Conservation (phyloP, 208 protist genomes). For the Porcisia hertigi region DNA sequence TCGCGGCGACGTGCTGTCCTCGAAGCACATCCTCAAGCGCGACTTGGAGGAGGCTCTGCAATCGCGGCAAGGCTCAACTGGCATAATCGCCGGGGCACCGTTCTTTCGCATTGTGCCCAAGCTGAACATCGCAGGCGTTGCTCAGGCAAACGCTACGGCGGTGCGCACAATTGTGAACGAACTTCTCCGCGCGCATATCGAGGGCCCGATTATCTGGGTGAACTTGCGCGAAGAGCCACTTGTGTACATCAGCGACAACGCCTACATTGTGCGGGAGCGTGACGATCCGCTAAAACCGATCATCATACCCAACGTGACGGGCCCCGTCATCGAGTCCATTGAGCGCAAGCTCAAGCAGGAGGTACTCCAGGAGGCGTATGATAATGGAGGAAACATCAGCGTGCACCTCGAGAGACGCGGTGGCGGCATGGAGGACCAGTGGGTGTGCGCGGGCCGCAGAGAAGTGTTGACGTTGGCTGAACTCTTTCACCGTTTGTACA, state of each 20-base stretch:
- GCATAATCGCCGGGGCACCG: slow-evolving; percentile 80
- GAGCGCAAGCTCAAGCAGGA: slow-evolving; percentile 87
- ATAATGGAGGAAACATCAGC: slow-evolving; percentile 87
- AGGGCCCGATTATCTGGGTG: slow-evolving; percentile 78
- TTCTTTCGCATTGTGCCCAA: slow-evolving; percentile 89
- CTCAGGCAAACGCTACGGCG: slow-evolving; percentile 75
- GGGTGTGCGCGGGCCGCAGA: slow-evolving; percentile 67
- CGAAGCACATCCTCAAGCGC: slow-evolving; percentile 74
- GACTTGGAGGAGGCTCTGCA: slow-evolving; percentile 79
- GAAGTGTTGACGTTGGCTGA: slow-evolving; percentile 68
- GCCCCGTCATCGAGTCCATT: slow-evolving; percentile 68
- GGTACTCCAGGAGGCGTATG: slow-evolving; percentile 78
- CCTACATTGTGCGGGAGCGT: slow-evolving; percentile 85
- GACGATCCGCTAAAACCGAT: slow-evolving; percentile 73
- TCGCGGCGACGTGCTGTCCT: slow-evolving; percentile 77
- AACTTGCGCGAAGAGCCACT: slow-evolving; percentile 89
- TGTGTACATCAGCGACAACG: slow-evolving; percentile 85
- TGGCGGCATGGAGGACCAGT: slow-evolving; percentile 84
- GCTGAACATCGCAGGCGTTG: slow-evolving; percentile 82
- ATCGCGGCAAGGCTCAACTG: slow-evolving; percentile 58
- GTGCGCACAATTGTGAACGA: slow-evolving; percentile 83
- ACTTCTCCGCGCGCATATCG: slow-evolving; percentile 64
- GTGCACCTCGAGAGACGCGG: slow-evolving; percentile 65
- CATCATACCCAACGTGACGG: slow-evolving; percentile 84
- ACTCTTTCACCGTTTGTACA: slow-evolving; percentile 53